Base-by-base conservation (phyloP, 1,139 yeast genomes). In the Cylindricascospora bacillispora region DNA sequence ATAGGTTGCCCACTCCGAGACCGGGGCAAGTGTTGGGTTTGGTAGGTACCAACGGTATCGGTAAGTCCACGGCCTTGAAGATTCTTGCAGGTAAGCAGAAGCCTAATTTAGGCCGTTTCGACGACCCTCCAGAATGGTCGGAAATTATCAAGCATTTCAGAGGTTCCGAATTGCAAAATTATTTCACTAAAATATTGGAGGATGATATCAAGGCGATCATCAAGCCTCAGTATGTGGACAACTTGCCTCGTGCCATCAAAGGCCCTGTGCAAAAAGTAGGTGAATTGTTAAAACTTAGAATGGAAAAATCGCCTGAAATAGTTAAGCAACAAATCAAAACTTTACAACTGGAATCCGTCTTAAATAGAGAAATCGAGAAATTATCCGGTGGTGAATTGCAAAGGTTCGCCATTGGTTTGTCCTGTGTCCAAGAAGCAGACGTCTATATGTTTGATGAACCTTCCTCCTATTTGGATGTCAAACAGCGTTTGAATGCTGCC, bases 361-460 rank as follows among this genome's bases (percentile, higher is more conserved):
- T 83, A 60, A 66, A 71, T 40, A 81, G 97, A 68, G 95, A 89
- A 42, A 81, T 89, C 30, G 70, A 71, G 31, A 80, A 83, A 48
- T 70, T 89, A 42, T 82, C 95, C 29, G 98, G 98, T 74, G 98
- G 98, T 58, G 98, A 89, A 62, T 70, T 89, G 57, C 98, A 89
- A 65, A 78, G 98, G 65, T 89, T 89, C 56, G 97, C 98, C 28
- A 78, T 89, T 56, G 98, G 92, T 48, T 77, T 89, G 83, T 81
- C 97, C 13, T 83, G 95, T 66, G 86, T 86, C 28, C 97, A 89
- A 62, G 67, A 65, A 22, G 97, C 97, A 35, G 82, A 85, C 49
- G 97, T 89, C 28, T 89, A 89, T 62, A 89, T 89, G 98, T 89
- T 89, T 59, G 98, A 89, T 63, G 98, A 89, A 65, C 98, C 98